Conservation (phyloP, 139 green algal genomes). For the Eudorina sp. region DNA sequence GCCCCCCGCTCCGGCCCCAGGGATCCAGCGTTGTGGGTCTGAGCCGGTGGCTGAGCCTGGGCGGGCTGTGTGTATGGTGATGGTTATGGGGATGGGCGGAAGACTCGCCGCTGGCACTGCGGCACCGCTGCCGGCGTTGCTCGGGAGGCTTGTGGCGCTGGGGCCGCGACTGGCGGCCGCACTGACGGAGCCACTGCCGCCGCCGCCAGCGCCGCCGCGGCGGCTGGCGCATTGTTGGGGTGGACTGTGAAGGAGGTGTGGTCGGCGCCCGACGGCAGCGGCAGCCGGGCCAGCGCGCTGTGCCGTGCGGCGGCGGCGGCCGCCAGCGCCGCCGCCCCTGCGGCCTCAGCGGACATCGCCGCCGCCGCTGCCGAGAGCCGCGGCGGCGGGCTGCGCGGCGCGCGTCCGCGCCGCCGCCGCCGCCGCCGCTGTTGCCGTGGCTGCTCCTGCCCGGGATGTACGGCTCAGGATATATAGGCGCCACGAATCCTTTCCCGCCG, state of each 20-base stretch:
- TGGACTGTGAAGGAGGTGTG: background rate
- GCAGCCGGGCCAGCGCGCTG: background rate
- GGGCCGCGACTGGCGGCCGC: no score
- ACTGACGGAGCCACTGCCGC: background rate
- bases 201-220: background rate
- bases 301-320: background rate
- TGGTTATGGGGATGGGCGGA: no score
- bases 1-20: background rate
- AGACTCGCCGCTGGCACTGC: background rate
- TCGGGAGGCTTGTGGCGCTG: background rate
- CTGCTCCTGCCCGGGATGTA: background rate
- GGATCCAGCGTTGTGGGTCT: no score
- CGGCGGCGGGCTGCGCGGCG: background rate
- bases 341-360: background rate
- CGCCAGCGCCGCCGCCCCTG: background rate
- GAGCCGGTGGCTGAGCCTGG: background rate
- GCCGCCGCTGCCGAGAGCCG: background rate
- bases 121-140: background rate
- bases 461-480: background rate
- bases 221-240: background rate
- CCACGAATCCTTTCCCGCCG: background rate
- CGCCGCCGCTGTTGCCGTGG: background rate
- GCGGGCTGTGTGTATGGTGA: background rate
- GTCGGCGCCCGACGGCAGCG: background rate
- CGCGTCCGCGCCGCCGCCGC: background rate